Evolutionary conservation across 225 moss, liverwort and hornwort genomes (phyloP), one percentile per base, ranked within the genome.

Genomic region (Takakia lepidozioides): DNA sequence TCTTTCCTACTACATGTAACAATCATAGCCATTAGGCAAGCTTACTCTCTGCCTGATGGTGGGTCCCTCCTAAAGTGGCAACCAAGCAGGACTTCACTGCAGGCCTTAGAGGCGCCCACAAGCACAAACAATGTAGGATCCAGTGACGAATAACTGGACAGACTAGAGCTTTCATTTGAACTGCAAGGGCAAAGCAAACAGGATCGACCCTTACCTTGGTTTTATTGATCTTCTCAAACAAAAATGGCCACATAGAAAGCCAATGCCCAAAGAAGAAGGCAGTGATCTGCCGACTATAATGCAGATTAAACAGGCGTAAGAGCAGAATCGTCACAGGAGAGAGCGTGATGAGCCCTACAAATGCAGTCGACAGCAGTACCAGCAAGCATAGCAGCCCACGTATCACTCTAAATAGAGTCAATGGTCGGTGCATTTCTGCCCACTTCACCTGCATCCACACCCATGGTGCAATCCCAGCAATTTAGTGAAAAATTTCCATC

Each of bases 191-290:
- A n/a, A n/a, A n/a, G n/a, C n/a, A n/a, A n/a, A n/a, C n/a, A n/a
- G n/a, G 65, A n/a, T n/a, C n/a, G n/a, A n/a, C n/a, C n/a, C n/a
- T n/a, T 79, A 80, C 80, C 65, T 74, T 87, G 27, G 98, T 98
- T 21, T 78, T 64, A 39, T 98, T 98, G 48, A 98, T 78, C 61
- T 74, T 70, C 65, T 98, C 98, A 40, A 98, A 98, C 19, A 91
- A 64, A 61, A 80, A 91, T 1, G 98, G 98, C 98, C 98, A 98
- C 55, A 98, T 27, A 22, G 91, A 73, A 20, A 98, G 76, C 98
- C 98, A 98, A 17, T 66, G 63, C 37, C 85, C 91, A 10, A 81
- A 61, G 51, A 98, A 68, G 60, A 76, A 65, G 0, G 82, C 49
- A 43, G 80, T 74, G 46, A 50, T 46, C 10, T 51, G 32, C 59